phyloP scores from a whole-genome alignment of 805 yeast genomes.

The Yamadazyma tumulicola region DNA sequence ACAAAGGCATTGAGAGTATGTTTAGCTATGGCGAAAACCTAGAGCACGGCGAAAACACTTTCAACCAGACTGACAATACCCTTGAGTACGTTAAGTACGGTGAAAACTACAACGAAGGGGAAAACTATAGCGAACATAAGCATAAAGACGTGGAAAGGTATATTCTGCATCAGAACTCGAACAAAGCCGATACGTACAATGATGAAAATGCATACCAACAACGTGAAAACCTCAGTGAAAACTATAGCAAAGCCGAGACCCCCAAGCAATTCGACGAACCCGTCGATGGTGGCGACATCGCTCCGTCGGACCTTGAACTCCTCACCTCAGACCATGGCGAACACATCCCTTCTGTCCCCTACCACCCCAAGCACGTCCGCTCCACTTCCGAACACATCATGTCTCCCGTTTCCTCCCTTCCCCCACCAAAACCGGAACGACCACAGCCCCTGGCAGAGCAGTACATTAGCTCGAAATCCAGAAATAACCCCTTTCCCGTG shows the following conservation, averaged over 20 bases:
- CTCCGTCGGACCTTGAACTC: conserved; percentile 6
- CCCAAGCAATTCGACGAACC: too few relatives aligned
- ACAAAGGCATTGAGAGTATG: too few relatives aligned
- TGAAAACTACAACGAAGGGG: too few relatives aligned
- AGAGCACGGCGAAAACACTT: too few relatives aligned
- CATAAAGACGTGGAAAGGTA: too few relatives aligned
- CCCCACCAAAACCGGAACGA: not conserved
- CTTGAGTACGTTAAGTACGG: too few relatives aligned
- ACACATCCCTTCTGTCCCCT: not conserved
- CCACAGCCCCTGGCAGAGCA: not conserved
- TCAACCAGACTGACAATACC: not conserved
- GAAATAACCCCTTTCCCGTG: not conserved
- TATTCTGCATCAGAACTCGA: not conserved
- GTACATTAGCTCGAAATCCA: not conserved
- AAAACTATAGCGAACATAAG: too few relatives aligned
- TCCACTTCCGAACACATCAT: not conserved
- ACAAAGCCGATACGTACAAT: not conserved
- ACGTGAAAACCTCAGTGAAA: not conserved
- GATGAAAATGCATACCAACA: too few relatives aligned
- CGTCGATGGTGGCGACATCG: conserved; percentile 3
- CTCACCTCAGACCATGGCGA: conserved; percentile 3
- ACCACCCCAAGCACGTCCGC: too few relatives aligned
- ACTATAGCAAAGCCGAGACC: not conserved
- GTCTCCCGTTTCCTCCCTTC: not conserved
- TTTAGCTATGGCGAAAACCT: too few relatives aligned